phyloP scores from a whole-genome alignment of 2,329 filamentous ascomycete genomes.

The Seiridium unicorne region DNA sequence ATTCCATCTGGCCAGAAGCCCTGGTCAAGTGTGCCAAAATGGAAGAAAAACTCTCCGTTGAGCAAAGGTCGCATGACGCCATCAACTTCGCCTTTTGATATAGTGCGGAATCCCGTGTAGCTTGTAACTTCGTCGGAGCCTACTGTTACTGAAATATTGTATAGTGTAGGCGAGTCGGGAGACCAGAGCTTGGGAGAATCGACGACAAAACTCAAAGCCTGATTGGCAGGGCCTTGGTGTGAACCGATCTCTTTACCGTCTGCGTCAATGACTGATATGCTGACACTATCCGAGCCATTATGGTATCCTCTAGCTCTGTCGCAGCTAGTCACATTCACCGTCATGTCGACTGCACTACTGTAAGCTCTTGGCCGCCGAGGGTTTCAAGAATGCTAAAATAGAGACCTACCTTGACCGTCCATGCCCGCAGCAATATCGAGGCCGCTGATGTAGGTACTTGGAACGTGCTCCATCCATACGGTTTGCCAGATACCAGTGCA shows the following conservation, averaged over 20 bases:
- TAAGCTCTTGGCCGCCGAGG: background rate
- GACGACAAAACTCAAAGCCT: constrained; percentile 54
- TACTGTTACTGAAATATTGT: constrained; percentile 56
- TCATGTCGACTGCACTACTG: constrained; percentile 47
- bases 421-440: constrained; percentile 59
- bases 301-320: constrained; percentile 21
- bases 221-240: constrained; percentile 42
- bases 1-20: constrained; percentile 61
- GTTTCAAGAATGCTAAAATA: background rate
- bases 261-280: constrained; percentile 33
- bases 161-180: constrained; percentile 60
- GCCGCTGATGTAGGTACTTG: constrained; percentile 53
- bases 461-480: constrained; percentile 68
- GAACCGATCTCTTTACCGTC: constrained; percentile 40
- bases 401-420: constrained; percentile 45
- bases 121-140: constrained; percentile 53
- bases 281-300: constrained; percentile 25
- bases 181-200: constrained; percentile 61
- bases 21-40: constrained; percentile 68
- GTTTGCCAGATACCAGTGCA: constrained; percentile 75
- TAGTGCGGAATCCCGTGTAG: constrained; percentile 69
- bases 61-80: constrained; percentile 61
- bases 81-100: constrained; percentile 54
- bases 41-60: constrained; percentile 68
- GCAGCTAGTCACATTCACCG: constrained; percentile 50